Conservation (phyloP, 176 grass and related monocot genomes). For the Alopecurus myosuroides region DNA sequence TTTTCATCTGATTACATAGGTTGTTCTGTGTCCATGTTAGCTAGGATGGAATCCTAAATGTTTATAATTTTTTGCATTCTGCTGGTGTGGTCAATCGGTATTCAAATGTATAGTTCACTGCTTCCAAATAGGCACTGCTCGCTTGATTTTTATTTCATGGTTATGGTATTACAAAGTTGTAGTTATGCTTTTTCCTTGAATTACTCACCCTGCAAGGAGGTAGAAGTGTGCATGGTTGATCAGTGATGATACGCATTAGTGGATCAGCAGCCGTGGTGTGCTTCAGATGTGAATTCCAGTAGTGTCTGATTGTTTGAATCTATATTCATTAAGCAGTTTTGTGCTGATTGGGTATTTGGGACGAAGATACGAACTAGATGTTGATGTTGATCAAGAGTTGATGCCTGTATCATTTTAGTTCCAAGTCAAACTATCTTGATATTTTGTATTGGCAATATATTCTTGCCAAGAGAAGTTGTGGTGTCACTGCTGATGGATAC, state of each 20-base stretch:
- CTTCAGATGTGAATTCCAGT: neutral
- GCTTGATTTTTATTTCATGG: no score
- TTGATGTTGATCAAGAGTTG: neutral
- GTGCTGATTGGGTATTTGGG: neutral
- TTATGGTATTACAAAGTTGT: no score
- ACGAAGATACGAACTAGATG: neutral
- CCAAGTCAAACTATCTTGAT: neutral
- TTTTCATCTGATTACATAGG: no score
- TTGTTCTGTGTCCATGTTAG: no score
- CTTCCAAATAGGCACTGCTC: no score
- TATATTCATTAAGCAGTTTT: neutral
- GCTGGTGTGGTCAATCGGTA: neutral
- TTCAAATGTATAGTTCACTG: no score
- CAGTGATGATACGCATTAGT: no score
- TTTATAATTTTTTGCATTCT: no score
- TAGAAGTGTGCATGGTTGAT: no score
- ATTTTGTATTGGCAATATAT: neutral
- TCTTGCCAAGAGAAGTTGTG: neutral
- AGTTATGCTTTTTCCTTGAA: no score
- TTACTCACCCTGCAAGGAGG: no score
- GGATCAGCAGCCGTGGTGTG: neutral
- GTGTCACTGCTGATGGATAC: neutral
- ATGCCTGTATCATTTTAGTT: neutral
- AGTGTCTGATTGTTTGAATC: neutral
- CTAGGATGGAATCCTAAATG: no score